Conservation (phyloP, 345 rosid species). For the Eucalyptus leucophloia region DNA sequence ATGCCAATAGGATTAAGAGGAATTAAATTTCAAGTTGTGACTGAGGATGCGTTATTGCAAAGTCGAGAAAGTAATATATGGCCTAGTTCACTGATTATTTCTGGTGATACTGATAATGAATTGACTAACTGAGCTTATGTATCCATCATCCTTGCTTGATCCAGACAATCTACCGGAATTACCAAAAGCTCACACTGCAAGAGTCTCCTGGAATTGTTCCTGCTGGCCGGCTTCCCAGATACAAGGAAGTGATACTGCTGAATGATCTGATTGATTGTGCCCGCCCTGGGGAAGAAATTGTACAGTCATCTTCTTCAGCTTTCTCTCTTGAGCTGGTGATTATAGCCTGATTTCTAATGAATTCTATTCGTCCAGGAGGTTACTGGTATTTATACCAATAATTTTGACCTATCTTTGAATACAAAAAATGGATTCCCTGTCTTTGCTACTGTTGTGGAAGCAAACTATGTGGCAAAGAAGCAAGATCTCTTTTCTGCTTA, state of each 20-base stretch:
- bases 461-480: constrained; percentile 85
- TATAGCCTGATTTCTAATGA: not conserved
- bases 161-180: constrained; percentile 94
- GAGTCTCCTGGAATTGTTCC: constrained; percentile 99
- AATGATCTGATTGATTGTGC: constrained; percentile 98
- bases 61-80: not conserved
- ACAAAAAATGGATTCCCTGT: constrained; percentile 98
- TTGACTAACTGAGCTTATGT: not conserved
- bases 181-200: constrained; percentile 94
- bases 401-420: constrained; percentile 87
- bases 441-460: constrained; percentile 94
- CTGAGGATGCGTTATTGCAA: not conserved
- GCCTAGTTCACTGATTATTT: not conserved
- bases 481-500: constrained; percentile 96
- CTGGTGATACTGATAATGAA: not conserved
- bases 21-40: not conserved
- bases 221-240: constrained; percentile 98
- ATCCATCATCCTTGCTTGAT: not conserved
- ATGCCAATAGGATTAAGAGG: not conserved
- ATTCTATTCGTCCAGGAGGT: constrained; percentile 54
- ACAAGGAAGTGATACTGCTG: constrained; percentile 90
- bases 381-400: constrained; percentile 89
- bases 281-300: constrained; percentile 97
- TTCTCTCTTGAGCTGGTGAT: not conserved
- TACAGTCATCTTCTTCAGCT: constrained; percentile 8